Conservation (phyloP, 148 eudicot genomes). For the Hydrangea macrophylla region DNA sequence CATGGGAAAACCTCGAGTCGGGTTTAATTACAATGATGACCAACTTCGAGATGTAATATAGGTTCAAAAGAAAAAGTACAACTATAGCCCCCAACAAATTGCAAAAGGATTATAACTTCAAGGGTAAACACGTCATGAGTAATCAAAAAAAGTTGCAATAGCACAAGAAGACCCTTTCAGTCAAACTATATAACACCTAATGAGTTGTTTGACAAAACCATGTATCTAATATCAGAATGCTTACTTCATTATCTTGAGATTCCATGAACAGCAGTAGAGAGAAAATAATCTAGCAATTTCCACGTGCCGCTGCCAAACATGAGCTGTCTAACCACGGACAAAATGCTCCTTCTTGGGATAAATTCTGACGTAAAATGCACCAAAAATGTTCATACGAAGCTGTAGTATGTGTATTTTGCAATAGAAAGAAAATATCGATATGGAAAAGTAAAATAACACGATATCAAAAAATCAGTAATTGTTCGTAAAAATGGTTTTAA, state of each 20-base stretch:
- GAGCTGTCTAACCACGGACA: too few relatives aligned
- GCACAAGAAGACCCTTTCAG: background rate
- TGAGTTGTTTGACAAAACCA: background rate
- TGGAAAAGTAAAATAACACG: background rate
- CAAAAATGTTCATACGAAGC: background rate
- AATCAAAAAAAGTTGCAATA: background rate
- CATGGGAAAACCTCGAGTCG: conserved; percentile 90
- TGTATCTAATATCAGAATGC: too few relatives aligned
- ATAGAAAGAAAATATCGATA: too few relatives aligned
- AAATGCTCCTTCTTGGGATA: conserved; percentile 3
- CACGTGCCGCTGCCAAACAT: conserved; percentile 15
- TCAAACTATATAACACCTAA: background rate
- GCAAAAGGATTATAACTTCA: background rate
- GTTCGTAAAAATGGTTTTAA: background rate
- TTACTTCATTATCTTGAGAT: background rate
- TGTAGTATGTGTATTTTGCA: too few relatives aligned
- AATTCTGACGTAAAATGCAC: background rate
- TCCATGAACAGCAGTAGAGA: background rate
- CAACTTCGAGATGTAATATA: conserved; percentile 44
- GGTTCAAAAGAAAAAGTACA: conserved; percentile 13
- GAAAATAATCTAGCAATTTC: conserved; percentile 11
- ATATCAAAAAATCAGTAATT: too few relatives aligned
- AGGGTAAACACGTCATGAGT: background rate
- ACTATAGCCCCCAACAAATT: background rate
- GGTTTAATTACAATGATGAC: conserved; percentile 60